A percentile compares a stretch with the other conserved stretches of the same genome.
These are phyloP conservation scores for Corynascus novoguineensis DNA, from an alignment of 495 filamentous ascomycete genomes.

Conservation along the genomic window DNA sequence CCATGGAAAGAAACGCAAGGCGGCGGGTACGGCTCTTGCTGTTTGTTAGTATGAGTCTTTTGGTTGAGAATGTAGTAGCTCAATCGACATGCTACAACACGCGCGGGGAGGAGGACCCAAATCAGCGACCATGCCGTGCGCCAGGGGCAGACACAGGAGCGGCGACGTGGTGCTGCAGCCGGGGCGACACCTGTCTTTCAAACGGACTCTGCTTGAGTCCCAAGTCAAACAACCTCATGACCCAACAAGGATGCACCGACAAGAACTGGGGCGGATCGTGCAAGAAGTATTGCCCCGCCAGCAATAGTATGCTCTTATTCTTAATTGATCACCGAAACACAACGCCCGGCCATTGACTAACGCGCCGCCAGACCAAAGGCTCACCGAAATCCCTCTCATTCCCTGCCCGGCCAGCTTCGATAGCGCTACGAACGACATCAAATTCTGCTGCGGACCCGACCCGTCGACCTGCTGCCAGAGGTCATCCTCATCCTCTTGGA, in stretches of 20 bases:
- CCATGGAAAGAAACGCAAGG: constrained; percentile 1
- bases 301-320: not conserved
- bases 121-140: constrained; percentile 13
- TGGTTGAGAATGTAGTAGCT: not conserved
- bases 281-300: constrained; percentile 10
- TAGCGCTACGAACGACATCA: not conserved
- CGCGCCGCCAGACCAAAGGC: not conserved
- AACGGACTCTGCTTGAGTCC: constrained; percentile 24
- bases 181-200: constrained; percentile 21
- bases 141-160: not conserved
- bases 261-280: constrained; percentile 16
- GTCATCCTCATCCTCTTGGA: not conserved
- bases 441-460: constrained; percentile 21
- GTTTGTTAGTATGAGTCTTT: not conserved
- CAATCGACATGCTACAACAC: constrained; percentile 21
- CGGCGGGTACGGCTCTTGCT: not conserved
- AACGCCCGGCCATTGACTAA: not conserved
- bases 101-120: constrained; percentile 13
- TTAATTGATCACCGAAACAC: not conserved
- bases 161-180: constrained; percentile 18
- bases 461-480: constrained; percentile 11
- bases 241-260: constrained; percentile 26
- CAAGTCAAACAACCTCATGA: constrained; percentile 20
- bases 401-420: constrained; percentile 17
- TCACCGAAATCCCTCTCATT: constrained; percentile 12